These are phyloP conservation scores for Dillenia suffruticosa DNA, from an alignment of 164 flowering plant species.

Conservation along the genomic window DNA sequence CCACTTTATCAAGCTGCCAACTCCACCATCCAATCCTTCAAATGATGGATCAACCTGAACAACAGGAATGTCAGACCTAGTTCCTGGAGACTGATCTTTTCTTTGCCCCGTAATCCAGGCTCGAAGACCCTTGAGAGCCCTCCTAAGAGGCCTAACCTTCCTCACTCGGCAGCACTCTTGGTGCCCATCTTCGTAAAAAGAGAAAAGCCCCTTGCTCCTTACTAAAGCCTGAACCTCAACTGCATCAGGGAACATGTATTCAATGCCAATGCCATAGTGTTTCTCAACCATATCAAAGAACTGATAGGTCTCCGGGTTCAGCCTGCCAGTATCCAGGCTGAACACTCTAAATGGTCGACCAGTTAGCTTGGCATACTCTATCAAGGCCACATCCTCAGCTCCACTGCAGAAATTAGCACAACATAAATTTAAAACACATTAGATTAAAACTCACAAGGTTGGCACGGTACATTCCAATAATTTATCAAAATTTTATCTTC, in stretches of 20 bases:
- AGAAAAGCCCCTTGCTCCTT: slow-evolving; percentile 82
- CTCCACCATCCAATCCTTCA: slow-evolving; percentile 85
- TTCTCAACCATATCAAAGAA: slow-evolving; percentile 80
- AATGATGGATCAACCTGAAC: slow-evolving; percentile 89
- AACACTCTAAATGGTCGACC: slow-evolving; percentile 94
- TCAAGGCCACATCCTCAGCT: slow-evolving; percentile 94
- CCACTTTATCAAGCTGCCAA: slow-evolving; percentile 91
- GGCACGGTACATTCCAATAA: too few relatives aligned
- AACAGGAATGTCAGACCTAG: slow-evolving; percentile 74
- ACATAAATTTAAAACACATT: too few relatives aligned
- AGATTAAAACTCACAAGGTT: too few relatives aligned
- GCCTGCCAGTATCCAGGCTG: slow-evolving; percentile 91
- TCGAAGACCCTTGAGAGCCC: slow-evolving; percentile 80
- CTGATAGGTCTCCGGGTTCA: slow-evolving; percentile 83
- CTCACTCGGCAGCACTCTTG: slow-evolving; percentile 97
- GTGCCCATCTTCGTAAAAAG: slow-evolving; percentile 94
- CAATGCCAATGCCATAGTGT: slow-evolving; percentile 75
- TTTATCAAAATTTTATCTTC: too few relatives aligned
- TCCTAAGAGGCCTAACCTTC: slow-evolving; percentile 85
- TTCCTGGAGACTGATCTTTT: slow-evolving; percentile 83
- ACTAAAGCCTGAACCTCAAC: slow-evolving; percentile 87
- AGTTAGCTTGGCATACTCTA: slow-evolving; percentile 85
- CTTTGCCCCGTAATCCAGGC: slow-evolving; percentile 96
- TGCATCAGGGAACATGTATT: slow-evolving; percentile 97
- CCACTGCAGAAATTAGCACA: slow-evolving; percentile 61